Conservation (phyloP, 345 rosid species). For the Rubroshorea leprosula region DNA sequence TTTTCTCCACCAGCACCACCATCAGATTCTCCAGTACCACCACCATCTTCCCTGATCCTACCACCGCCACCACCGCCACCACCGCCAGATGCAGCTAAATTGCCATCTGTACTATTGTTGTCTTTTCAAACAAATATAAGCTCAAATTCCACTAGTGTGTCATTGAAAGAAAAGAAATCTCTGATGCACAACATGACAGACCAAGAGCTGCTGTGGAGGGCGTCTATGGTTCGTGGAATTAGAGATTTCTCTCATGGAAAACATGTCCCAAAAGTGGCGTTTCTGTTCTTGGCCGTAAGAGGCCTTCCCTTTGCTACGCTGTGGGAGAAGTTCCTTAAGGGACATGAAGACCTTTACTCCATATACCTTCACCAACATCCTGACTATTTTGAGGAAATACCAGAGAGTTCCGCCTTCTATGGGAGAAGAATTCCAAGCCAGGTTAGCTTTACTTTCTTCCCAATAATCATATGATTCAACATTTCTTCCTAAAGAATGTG, state of each 20-base stretch:
- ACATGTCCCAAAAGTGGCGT: slow-evolving; percentile 51
- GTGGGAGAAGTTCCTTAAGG: slow-evolving; percentile 73
- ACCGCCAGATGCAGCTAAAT: no score
- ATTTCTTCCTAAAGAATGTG: no score
- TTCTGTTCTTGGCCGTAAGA: slow-evolving; percentile 66
- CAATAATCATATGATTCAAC: neutral
- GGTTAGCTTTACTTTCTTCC: slow-evolving; percentile 28
- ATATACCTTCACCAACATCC: slow-evolving; percentile 74
- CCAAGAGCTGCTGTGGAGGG: slow-evolving; percentile 48
- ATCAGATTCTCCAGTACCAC: neutral
- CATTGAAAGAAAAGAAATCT: slow-evolving; percentile 3
- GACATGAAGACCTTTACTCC: slow-evolving; percentile 53
- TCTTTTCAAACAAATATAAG: no score
- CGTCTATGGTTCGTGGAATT: slow-evolving; percentile 23
- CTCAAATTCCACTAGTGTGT: neutral
- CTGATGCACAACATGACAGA: slow-evolving; percentile 54
- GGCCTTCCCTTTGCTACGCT: slow-evolving; percentile 56
- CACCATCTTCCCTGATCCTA: no score
- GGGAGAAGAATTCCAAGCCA: slow-evolving; percentile 68
- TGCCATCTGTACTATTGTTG: no score
- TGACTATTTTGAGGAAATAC: slow-evolving; percentile 32
- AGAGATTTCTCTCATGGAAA: slow-evolving; percentile 6
- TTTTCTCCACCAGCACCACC: neutral
- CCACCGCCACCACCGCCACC: neutral
- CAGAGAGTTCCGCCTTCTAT: slow-evolving; percentile 44